Evolutionary conservation across 1,139 yeast species (phyloP).

Genomic region (Blastobotrys petasosporus): DNA sequence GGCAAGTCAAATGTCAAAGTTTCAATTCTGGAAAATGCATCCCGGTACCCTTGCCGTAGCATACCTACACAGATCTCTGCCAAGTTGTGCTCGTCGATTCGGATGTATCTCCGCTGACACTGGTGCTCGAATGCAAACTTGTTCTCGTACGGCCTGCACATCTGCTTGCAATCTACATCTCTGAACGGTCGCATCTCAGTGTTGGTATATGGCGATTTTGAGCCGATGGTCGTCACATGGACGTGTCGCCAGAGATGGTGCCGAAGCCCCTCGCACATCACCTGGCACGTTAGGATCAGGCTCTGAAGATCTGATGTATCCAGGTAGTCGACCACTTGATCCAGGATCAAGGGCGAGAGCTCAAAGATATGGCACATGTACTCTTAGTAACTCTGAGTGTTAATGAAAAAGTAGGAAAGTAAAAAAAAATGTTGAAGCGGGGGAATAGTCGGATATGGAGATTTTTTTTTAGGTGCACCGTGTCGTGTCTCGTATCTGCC

Average conservation of each 20-base stretch:
- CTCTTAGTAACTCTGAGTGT: too few species aligned
- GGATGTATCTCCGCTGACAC: slow-evolving; percentile 8
- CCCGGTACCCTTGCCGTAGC: slow-evolving; percentile 6
- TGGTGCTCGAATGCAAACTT: slow-evolving; percentile 8
- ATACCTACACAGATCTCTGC: slow-evolving; percentile 10
- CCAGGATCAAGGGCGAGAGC: slow-evolving; percentile 4
- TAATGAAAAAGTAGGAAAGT: too few species aligned
- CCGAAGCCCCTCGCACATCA: slow-evolving; percentile 7
- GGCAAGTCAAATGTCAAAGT: slow-evolving; percentile 9
- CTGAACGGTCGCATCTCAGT: slow-evolving; percentile 7
- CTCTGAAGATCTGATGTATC: slow-evolving; percentile 6
- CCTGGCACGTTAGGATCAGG: slow-evolving; percentile 9
- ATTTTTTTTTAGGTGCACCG: too few species aligned
- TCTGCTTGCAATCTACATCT: background rate
- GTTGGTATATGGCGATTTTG: slow-evolving; percentile 7
- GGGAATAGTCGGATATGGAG: too few species aligned
- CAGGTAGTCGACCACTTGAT: slow-evolving; percentile 5
- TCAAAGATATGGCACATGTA: slow-evolving; percentile 2
- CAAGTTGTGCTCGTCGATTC: slow-evolving; percentile 11
- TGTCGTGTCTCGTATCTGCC: too few species aligned
- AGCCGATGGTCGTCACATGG: slow-evolving; percentile 10
- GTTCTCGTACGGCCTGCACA: background rate
- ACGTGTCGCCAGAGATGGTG: slow-evolving; percentile 11
- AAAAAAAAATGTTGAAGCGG: too few species aligned
- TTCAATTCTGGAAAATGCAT: slow-evolving; percentile 11